Evolutionary conservation across 129 eudicot species (phyloP).

Genomic region (Helianthus annuus): HanXRQr2.0-SUNRISE NC_035443.2:50546865-50547364

Average conservation of each 20-base stretch:
- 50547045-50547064: too few species aligned
- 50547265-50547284: neutral
- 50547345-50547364: neutral
- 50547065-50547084: too few species aligned
- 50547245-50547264: neutral
- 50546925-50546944: neutral
- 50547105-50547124: too few species aligned
- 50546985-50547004: too few species aligned
- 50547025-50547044: too few species aligned
- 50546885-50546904: conserved; percentile 18
- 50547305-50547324: conserved; percentile 17
- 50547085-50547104: too few species aligned
- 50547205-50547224: conserved; percentile 15
- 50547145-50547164: too few species aligned
- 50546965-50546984: too few species aligned
- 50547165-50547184: neutral
- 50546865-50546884: conserved; percentile 18
- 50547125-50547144: too few species aligned
- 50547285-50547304: neutral
- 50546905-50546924: conserved; percentile 22
- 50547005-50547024: too few species aligned
- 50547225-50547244: neutral
- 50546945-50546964: too few species aligned
- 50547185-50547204: conserved; percentile 1
- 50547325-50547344: neutral